Conservation (phyloP, 2,329 filamentous ascomycete species). For the Aspergillus persii region DNA sequence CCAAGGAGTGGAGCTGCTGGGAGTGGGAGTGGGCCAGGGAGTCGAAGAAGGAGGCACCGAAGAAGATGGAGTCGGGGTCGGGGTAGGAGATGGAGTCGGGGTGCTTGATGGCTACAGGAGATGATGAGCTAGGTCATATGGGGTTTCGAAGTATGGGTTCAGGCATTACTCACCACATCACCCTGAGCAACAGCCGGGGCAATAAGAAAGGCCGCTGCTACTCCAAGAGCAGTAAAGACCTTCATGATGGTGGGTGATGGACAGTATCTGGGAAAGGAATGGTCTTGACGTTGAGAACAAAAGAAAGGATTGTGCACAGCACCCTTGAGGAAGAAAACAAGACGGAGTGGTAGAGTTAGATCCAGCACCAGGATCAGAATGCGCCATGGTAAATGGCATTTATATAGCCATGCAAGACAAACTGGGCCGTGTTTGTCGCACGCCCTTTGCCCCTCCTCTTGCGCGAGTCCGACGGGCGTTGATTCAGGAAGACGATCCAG, state of each 20-base stretch:
- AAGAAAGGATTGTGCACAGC: constrained; percentile 21
- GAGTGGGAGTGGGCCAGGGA: background rate
- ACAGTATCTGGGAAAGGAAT: background rate
- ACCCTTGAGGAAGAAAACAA: constrained; percentile 7
- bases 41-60: constrained; percentile 2
- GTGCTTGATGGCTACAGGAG: constrained; percentile 2
- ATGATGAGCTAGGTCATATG: background rate
- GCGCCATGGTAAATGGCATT: background rate
- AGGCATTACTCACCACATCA: constrained; percentile 10
- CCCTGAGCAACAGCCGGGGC: constrained; percentile 21
- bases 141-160: background rate
- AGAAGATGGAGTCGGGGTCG: constrained; percentile 4
- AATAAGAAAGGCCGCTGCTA: constrained; percentile 23
- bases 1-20: background rate
- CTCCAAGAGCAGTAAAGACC: constrained; percentile 23
- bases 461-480: background rate
- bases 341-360: background rate
- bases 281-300: background rate
- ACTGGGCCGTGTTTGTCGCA: background rate
- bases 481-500: background rate
- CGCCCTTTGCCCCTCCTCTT: background rate
- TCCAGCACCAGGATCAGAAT: background rate
- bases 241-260: constrained; percentile 25
- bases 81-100: constrained; percentile 4
- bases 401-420: background rate